Base-by-base conservation (phyloP, 495 filamentous ascomycete genomes). In the Trypethelium eluteriae region DNA sequence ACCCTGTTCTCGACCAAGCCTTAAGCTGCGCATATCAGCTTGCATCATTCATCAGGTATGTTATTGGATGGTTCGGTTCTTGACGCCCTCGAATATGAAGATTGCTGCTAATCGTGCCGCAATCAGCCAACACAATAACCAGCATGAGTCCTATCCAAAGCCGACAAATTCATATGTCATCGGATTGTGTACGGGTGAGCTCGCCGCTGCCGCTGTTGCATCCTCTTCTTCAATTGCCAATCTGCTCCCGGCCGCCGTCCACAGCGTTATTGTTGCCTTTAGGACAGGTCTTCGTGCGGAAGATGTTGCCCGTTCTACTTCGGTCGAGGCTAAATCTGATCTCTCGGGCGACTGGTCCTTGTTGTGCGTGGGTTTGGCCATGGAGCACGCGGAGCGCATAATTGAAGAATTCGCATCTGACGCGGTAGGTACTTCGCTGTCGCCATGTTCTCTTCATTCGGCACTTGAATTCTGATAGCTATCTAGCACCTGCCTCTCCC, bases 181-280 rank as follows among this genome's bases (percentile, higher is more conserved):
- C 25, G 49, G 49, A 18, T 2, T 53, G 49, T 53, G 70, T 56
- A 69, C 65, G 59, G 70, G 70, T 47, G 62, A 63, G 62, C 68
- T 72, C 66, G 63, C 70, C 61, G 66, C 70, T 65, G 67, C 70
- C 36, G 70, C 70, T 44, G 66, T 72, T 57, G 65, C 62, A 39
- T 63, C 65, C 14, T 62, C 67, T 38, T 57, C 63, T 25, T 57
- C 70, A 41, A 49, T 47, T 56, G 62, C 65, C 11, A 65, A 70
- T 34, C 64, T 72, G 39, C 64, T 72, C 41, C 68, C 67, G 57
- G 64, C 66, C 39, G 70, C 68, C 59, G 67, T 72, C 36, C 65
- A 72, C 53, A 66, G 63, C 34, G 68, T 72, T 35, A 35, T 68
- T 14, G 49, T 72, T 53, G 68, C 70, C 1, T 70, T 72, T 62